Evolutionary conservation across 176 grass and related monocot species (phyloP).

Genomic region (Neostapfia colusana): DNA sequence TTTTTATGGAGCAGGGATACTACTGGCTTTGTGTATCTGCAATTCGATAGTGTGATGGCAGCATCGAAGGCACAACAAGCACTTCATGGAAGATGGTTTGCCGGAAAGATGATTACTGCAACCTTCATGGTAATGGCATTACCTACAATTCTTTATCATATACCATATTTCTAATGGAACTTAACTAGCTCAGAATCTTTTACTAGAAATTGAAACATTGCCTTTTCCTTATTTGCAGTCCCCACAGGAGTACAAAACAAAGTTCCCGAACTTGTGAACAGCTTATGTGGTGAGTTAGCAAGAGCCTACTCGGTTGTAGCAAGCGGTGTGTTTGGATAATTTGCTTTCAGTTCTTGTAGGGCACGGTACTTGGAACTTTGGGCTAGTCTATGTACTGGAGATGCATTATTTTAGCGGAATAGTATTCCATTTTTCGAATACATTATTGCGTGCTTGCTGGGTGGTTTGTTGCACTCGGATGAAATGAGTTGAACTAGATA

Average conservation of each 20-base stretch:
- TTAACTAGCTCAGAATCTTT: not conserved
- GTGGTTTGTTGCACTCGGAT: not conserved
- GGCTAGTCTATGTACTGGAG: not conserved
- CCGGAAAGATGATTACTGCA: conserved; percentile 95
- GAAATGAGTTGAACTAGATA: too few species aligned
- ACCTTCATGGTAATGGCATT: conserved; percentile 67
- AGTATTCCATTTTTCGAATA: not conserved
- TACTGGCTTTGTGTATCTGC: conserved; percentile 80
- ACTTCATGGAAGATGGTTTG: conserved; percentile 95
- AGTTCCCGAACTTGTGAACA: conserved; percentile 58
- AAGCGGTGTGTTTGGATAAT: conserved; percentile 25
- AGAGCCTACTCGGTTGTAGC: not conserved
- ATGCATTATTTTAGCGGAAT: not conserved
- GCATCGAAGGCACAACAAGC: conserved; percentile 67
- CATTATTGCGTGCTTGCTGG: not conserved
- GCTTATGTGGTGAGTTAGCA: not conserved
- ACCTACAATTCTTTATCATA: not conserved
- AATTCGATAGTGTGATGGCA: conserved; percentile 59
- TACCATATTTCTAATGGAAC: not conserved
- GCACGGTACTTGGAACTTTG: not conserved
- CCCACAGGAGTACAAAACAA: conserved; percentile 62
- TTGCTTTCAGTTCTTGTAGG: not conserved
- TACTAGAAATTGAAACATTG: not conserved
- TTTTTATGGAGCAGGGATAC: conserved; percentile 62
- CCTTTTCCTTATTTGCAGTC: conserved; percentile 42